These are phyloP conservation scores for Aureobasidium sp. DNA, from an alignment of 2,329 filamentous ascomycete species.

Conservation along the genomic window DNA sequence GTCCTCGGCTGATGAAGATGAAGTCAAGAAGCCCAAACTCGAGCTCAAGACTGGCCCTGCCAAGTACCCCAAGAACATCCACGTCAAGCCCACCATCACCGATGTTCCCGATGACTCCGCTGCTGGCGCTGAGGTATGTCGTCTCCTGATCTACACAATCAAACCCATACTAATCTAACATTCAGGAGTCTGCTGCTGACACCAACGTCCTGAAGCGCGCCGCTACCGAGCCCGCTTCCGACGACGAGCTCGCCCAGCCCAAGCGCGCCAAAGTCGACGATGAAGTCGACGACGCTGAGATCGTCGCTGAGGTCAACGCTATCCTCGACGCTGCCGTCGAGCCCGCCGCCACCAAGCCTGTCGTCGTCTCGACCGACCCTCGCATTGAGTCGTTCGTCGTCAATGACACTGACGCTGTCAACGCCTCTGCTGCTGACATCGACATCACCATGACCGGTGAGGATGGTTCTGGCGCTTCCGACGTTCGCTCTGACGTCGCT, in stretches of 20 bases:
- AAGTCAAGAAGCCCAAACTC: background rate
- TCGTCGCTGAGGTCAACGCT: background rate
- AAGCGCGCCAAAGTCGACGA: background rate
- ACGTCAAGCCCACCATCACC: no score
- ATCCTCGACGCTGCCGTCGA: background rate
- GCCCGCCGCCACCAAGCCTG: background rate
- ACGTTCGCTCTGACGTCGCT: background rate
- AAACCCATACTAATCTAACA: no score
- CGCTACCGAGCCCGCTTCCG: background rate
- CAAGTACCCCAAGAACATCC: no score
- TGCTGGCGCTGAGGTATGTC: background rate
- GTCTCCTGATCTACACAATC: background rate
- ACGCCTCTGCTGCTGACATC: background rate
- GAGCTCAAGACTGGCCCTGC: background rate
- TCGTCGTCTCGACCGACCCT: background rate
- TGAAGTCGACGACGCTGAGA: background rate
- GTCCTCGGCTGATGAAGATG: background rate
- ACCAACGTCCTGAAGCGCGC: background rate
- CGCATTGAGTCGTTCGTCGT: background rate
- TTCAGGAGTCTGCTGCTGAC: background rate
- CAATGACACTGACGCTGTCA: background rate
- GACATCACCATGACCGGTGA: background rate
- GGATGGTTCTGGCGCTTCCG: background rate
- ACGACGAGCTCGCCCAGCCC: background rate
- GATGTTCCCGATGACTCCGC: background rate